These are phyloP conservation scores for Amphicarpaea edgeworthii DNA, from an alignment of 306 rosid species.

Conservation along the genomic window DNA sequence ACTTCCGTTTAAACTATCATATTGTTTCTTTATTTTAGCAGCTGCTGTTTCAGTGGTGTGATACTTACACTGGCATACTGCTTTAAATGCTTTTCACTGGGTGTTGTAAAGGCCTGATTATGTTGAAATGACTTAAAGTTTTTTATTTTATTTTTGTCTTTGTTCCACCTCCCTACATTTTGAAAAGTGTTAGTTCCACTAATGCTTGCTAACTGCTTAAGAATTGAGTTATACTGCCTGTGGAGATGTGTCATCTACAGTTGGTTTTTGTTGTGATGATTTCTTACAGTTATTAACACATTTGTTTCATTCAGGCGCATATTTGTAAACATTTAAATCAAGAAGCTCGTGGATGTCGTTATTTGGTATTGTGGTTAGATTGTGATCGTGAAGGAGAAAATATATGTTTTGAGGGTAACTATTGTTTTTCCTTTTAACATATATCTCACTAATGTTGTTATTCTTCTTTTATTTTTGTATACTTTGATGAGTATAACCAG, in stretches of 20 bases:
- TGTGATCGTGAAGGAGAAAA: constrained; percentile 99
- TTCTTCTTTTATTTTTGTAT: constrained; percentile 34
- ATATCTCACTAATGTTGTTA: constrained; percentile 9
- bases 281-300: constrained; percentile 42
- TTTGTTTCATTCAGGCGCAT: constrained; percentile 70
- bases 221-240: constrained; percentile 14
- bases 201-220: constrained; percentile 6
- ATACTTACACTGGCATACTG: background rate
- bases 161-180: background rate
- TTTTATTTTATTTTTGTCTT: background rate
- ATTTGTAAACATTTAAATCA: constrained; percentile 84
- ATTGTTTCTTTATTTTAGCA: constrained; percentile 27
- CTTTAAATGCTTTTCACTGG: constrained; percentile 21
- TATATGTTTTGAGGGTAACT: constrained; percentile 93
- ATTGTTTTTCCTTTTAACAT: constrained; percentile 22
- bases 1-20: background rate
- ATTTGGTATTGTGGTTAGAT: constrained; percentile 94
- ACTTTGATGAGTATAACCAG: constrained; percentile 4
- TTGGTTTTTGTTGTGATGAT: constrained; percentile 39
- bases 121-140: constrained; percentile 1
- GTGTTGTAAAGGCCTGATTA: no score
- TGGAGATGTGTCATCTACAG: constrained; percentile 26
- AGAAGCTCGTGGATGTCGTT: constrained; percentile 89
- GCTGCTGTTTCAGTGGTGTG: constrained; percentile 20
- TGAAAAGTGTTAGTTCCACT: constrained; percentile 26